Evolutionary conservation across 1,284 basidiomycete genomes (phyloP), one percentile per base, ranked within the genome.

Genomic region (Tilletia walkeri): DNA sequence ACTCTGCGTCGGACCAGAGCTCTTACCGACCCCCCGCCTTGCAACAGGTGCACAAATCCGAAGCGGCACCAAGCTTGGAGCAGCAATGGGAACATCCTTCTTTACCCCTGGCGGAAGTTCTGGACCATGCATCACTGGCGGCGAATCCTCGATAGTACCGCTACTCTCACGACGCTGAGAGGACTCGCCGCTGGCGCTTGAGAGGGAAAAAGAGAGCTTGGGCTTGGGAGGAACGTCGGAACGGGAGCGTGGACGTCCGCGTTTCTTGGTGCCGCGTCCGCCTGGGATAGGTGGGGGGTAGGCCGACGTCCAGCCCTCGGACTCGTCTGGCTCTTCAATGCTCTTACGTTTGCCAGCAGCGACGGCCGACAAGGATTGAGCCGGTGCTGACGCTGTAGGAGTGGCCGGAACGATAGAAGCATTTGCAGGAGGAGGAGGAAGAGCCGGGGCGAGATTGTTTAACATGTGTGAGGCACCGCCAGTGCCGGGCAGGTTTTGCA

Each of bases 161-260:
- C 36, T 20, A 24, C 50, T 18, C 10, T 18, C 20, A 18, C n/a
- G 50, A 10, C n/a, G 16, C 50, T n/a, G 50, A 9, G 34, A 10
- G 12, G 34, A 18, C 16, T 20, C 36, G 30, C 7, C 36, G 4
- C 16, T 5, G 9, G 59, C 30, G 34, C 5, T 39, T 14, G 7
- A 12, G 24, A 34, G 54, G 12, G 20, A 14, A 2, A 6, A 3
- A 34, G 4, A 30, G 54, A 30, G 6, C 34, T 63, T 63, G 12
- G 59, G 59, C 59, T 63, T 63, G 30, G 59, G 59, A 38, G 59
- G 59, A 39, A 39, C 36, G 59, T 63, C 59, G 34, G 59, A 63
- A 9, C 59, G 34, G 18, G 59, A 63, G 16, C 59, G 59, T 9
- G 59, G 59, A 38, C 59, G 59, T 14, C 59, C 59, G 16, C 59